Evolutionary conservation across 2,329 filamentous ascomycete genomes (phyloP), one percentile per base, ranked within the genome.

Genomic region (Karstenula rhodostoma): DNA sequence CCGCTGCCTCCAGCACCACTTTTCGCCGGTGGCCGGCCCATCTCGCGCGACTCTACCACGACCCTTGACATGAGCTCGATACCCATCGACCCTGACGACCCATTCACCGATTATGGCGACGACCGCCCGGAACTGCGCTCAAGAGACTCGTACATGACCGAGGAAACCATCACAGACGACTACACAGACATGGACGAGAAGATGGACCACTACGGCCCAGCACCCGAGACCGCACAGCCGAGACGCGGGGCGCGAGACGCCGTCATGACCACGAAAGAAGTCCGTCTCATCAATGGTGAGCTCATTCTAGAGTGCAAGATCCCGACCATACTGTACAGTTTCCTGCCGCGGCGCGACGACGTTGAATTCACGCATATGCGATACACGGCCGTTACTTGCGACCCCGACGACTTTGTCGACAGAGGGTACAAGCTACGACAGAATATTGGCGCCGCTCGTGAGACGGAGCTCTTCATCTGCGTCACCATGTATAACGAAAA

Each of bases 401-500:
- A 97, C 74, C 96, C 94, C 0, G 94, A 97, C 77, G 93, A 98
- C 75, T 98, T 96, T 71, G 91, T 93, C 3, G 85, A 89, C 8
- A 87, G 90, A 63, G 94, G 94, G 1, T 99, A 97, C 82, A 95
- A 96, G 74, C 82, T 99, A 71, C 90, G 95, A 56, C 95, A 98
- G 78, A 92, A 92, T 73, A 93, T 97, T 62, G 93, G 93, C 48
- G 86, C 83, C 59, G 83, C 89, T 29, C 88, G 95, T 64, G 94
- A 98, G 78, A 98, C 94, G 0, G 95, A 99, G 79, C 82, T 99
- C 8, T 95, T 98, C 77, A 96, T 99, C 71, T 97, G 94, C 76
- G 84, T 99, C 63, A 99, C 95, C 70, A 98, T 98, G 95, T 98
- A 97, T 83, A 99, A 99, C 79, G 95, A 99, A 80, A 92, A 97